phyloP scores from a whole-genome alignment of 2,329 filamentous ascomycete species.

The Fusarium cicatricum region DNA sequence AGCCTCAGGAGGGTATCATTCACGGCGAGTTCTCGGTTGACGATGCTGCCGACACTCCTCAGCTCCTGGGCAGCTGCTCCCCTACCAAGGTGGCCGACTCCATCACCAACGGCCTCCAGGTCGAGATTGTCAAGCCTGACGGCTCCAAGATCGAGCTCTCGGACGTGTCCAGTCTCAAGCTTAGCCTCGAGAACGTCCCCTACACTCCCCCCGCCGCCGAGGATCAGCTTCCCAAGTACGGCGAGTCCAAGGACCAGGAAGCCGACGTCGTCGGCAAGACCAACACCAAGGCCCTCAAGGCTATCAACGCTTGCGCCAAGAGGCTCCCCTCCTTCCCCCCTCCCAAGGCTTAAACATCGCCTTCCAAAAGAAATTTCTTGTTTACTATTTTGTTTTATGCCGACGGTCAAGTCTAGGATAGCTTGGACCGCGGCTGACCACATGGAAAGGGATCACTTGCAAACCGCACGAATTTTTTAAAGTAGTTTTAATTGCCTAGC shows the following conservation, averaged over 20 bases:
- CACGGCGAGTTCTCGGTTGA: constrained; percentile 52
- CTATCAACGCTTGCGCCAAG: constrained; percentile 27
- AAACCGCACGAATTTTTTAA: constrained; percentile 36
- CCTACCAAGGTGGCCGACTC: constrained; percentile 37
- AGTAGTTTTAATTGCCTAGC: constrained; percentile 37
- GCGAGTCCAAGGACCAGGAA: constrained; percentile 23
- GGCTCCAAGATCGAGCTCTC: constrained; percentile 49
- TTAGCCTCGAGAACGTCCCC: constrained; percentile 43
- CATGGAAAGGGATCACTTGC: constrained; percentile 31
- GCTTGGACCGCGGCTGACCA: neutral
- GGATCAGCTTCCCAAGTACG: constrained; percentile 43
- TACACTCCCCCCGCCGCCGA: constrained; percentile 38
- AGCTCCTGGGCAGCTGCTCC: constrained; percentile 55
- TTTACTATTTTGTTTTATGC: neutral
- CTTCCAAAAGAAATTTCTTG: constrained; percentile 17
- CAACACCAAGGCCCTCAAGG: constrained; percentile 31
- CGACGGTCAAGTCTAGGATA: neutral
- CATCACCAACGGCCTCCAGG: constrained; percentile 42
- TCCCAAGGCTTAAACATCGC: constrained; percentile 20
- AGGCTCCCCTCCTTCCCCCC: constrained; percentile 32
- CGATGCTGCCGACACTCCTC: constrained; percentile 69
- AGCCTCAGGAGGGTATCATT: constrained; percentile 45
- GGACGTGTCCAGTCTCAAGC: constrained; percentile 47
- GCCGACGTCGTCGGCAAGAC: constrained; percentile 30
- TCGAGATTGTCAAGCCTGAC: constrained; percentile 48